phyloP scores from a whole-genome alignment of 2,329 filamentous ascomycete species.

The Epicoccum sorghinum region DNA sequence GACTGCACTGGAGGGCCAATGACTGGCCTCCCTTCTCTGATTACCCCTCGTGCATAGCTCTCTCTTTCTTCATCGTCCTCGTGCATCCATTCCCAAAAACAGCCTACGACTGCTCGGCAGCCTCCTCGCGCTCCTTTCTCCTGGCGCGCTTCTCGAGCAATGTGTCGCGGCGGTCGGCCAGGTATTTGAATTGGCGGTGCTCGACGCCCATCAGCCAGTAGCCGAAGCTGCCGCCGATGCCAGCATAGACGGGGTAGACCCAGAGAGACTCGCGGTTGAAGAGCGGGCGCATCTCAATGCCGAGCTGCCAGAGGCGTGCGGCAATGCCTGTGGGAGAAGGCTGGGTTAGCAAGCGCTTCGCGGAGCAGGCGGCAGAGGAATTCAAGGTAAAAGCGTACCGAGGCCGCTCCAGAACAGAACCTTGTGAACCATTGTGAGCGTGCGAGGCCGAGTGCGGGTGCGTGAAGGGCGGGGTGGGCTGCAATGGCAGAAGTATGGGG shows the following conservation, averaged over 20 bases:
- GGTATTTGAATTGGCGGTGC: constrained; percentile 75
- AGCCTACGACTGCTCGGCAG: constrained; percentile 29
- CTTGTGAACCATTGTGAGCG: constrained; percentile 57
- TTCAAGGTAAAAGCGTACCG: constrained; percentile 65
- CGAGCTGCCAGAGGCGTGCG: constrained; percentile 93
- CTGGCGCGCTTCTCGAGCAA: constrained; percentile 89
- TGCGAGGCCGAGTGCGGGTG: constrained; percentile 11
- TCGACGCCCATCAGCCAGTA: constrained; percentile 97
- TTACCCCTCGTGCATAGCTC: constrained; percentile 9
- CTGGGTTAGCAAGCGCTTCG: constrained; percentile 30
- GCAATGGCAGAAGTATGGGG: constrained; percentile 23
- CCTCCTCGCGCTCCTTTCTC: constrained; percentile 69
- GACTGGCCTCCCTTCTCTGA: constrained; percentile 2
- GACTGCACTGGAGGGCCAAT: constrained; percentile 2
- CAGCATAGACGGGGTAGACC: constrained; percentile 89
- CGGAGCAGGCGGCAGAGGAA: constrained; percentile 16
- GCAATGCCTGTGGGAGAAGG: constrained; percentile 71
- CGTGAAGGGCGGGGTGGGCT: constrained; percentile 8
- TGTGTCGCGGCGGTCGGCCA: constrained; percentile 77
- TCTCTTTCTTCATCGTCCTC: too few species aligned
- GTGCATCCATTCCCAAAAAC: not conserved
- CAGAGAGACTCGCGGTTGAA: constrained; percentile 84
- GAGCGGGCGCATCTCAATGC: constrained; percentile 96
- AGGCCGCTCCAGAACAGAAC: constrained; percentile 88
- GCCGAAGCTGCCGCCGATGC: constrained; percentile 86